These are phyloP conservation scores for Dispira parvispora DNA, from an alignment of 192 early-diverging fungal genomes.

Conservation along the genomic window DNA sequence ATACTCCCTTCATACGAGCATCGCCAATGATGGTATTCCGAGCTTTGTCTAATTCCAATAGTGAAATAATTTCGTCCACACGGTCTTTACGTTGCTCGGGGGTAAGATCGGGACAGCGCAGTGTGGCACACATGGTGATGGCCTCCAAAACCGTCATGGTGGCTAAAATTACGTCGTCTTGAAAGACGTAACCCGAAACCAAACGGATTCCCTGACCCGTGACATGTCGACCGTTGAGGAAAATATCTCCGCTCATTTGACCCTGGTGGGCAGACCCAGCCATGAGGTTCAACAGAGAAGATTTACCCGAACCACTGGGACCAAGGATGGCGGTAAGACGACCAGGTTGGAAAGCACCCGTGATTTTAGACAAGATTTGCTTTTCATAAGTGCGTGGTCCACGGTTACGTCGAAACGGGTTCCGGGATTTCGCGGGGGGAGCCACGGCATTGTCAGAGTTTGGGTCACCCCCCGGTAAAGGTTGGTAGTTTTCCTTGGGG, in stretches of 20 bases:
- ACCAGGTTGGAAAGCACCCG: constrained; percentile 29
- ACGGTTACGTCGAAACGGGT: not conserved
- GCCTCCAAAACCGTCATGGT: constrained; percentile 67
- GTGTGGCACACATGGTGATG: constrained; percentile 42
- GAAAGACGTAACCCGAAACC: constrained; percentile 34
- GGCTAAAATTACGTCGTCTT: constrained; percentile 43
- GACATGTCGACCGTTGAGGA: constrained; percentile 34
- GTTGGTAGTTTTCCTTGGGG: not conserved
- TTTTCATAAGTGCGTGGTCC: constrained; percentile 14
- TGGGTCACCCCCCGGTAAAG: not conserved
- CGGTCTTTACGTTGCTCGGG: constrained; percentile 13
- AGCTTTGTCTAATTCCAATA: constrained; percentile 44
- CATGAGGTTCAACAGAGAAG: constrained; percentile 41
- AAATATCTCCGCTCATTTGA: constrained; percentile 29
- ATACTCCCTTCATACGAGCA: constrained; percentile 42
- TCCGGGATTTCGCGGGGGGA: constrained; percentile 4
- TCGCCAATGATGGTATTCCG: constrained; percentile 51
- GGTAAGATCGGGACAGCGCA: constrained; percentile 21
- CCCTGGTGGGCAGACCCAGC: constrained; percentile 34
- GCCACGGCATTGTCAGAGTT: constrained; percentile 2
- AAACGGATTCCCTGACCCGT: constrained; percentile 33
- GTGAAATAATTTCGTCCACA: constrained; percentile 35
- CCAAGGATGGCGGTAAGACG: constrained; percentile 46
- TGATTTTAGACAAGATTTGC: constrained; percentile 17
- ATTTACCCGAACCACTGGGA: constrained; percentile 44